phyloP scores from a whole-genome alignment of 1,139 yeast genomes.

The Yamadazyma songkhlaensis region DNA sequence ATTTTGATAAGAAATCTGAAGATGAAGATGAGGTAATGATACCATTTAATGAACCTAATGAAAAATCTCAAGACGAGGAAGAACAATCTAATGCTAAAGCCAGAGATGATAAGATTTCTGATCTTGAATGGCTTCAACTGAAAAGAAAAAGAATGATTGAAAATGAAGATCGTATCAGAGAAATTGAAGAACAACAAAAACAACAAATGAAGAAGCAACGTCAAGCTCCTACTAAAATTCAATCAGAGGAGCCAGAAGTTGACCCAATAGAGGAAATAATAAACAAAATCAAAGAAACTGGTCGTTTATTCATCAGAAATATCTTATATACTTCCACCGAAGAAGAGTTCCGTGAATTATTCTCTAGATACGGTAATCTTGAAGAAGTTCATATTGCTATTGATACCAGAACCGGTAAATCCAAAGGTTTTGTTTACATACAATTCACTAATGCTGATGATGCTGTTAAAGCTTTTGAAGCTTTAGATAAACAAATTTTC shows the following conservation, averaged over 20 bases:
- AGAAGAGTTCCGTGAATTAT: constrained; percentile 65
- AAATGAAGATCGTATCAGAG: constrained; percentile 25
- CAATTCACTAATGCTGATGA: constrained; percentile 63
- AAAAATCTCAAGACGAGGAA: constrained; percentile 15
- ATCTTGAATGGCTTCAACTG: constrained; percentile 84
- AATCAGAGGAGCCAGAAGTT: constrained; percentile 16
- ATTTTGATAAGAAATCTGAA: constrained; percentile 27
- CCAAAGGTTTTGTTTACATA: constrained; percentile 91
- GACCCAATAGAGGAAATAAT: constrained; percentile 41
- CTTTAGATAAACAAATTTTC: constrained; percentile 82
- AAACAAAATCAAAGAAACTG: constrained; percentile 61
- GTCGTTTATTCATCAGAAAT: constrained; percentile 86
- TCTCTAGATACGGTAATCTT: constrained; percentile 54
- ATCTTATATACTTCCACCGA: constrained; percentile 79
- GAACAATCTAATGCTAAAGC: constrained; percentile 29
- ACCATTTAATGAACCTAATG: constrained; percentile 11
- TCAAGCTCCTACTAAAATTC: constrained; percentile 5
- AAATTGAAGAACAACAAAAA: constrained; percentile 16
- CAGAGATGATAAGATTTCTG: constrained; percentile 59
- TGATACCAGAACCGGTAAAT: constrained; percentile 84
- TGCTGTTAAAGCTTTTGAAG: constrained; percentile 72
- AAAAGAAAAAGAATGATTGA: constrained; percentile 75
- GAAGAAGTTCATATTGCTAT: constrained; percentile 88
- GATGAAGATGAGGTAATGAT: constrained; percentile 19
- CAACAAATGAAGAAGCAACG: constrained; percentile 1